Evolutionary conservation across 371 early-diverging fungal species (phyloP).

Genomic region (Lichtheimia ramosa): DNA sequence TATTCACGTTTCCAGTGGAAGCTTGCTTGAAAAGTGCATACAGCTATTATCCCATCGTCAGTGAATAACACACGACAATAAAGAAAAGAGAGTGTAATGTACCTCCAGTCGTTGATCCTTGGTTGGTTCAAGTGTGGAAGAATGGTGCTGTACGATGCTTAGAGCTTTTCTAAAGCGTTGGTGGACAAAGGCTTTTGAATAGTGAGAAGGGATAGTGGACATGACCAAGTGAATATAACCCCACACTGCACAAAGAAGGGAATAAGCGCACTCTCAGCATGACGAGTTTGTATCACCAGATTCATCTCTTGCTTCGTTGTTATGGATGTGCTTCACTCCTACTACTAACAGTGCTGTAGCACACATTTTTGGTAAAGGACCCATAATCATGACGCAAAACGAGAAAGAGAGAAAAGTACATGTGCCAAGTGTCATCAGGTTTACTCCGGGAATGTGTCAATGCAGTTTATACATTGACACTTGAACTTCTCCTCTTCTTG

Average conservation of each 20-base stretch:
- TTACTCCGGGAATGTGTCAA: too few relatives aligned
- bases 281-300: background rate
- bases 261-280: background rate
- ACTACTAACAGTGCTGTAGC: too few relatives aligned
- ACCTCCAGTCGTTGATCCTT: constrained; percentile 50
- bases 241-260: background rate
- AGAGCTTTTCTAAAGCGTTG: constrained; percentile 42
- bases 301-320: too few relatives aligned
- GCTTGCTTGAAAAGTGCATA: constrained; percentile 50
- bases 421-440: too few relatives aligned
- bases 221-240: constrained; percentile 5
- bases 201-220: constrained; percentile 33
- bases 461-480: too few relatives aligned
- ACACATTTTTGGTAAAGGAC: too few relatives aligned
- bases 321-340: too few relatives aligned
- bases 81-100: background rate
- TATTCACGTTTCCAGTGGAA: constrained; percentile 33
- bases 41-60: constrained; percentile 18
- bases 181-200: constrained; percentile 31
- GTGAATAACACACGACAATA: too few relatives aligned
- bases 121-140: constrained; percentile 45
- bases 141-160: constrained; percentile 44
- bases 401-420: too few relatives aligned
- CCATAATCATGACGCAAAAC: too few relatives aligned
- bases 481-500: too few relatives aligned